Evolutionary conservation across 2,329 filamentous ascomycete genomes (phyloP), one percentile per base, ranked within the genome.

Genomic region (Talaromyces pinophilus): DNA sequence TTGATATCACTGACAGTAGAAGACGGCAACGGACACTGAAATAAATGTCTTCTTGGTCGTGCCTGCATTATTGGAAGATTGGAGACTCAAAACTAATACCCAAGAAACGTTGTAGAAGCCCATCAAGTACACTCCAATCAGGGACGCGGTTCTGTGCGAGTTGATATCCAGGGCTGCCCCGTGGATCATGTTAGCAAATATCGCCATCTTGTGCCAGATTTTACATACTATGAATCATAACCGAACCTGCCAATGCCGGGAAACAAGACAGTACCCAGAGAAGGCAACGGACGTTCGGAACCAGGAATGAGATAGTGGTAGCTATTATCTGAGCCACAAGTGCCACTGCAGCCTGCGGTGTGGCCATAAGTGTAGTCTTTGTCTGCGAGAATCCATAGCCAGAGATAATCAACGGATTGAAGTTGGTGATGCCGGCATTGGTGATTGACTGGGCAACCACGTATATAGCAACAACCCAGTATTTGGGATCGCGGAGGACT

Each of bases 61-160:
- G 0, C 83, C 83, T 0, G 83, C 82, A 17, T 83, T 78, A 69
- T 91, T 91, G 13, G 85, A 86, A 1, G 85, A 83, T 63, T 90
- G 86, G 44, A 90, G 80, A 35, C 85, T 86, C 3, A 91, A 76
- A 17, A 91, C 76, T 4, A 59, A 3, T 5, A 40, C 54, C 54
- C 54, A 59, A 22, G 54, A 59, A n/a, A 59, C 54, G 19, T 59
- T 59, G 28, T 59, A 59, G 33, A 59, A 59, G n/a, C 54, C 54
- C 54, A 59, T 59, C 33, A 59, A 59, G 33, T 59, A 59, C 8
- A 59, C 54, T 40, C 54, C 54, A 15, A 38, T 38, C 17, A 59
- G n/a, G 3, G 54, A 59, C 5, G 54, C 54, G 19, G 54, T 59
- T 40, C 54, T 35, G 30, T 59, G 28, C 30, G 54, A 59, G 3